Evolutionary conservation across 805 yeast species (phyloP).

Genomic region (Yamadazyma nakazawae): DNA sequence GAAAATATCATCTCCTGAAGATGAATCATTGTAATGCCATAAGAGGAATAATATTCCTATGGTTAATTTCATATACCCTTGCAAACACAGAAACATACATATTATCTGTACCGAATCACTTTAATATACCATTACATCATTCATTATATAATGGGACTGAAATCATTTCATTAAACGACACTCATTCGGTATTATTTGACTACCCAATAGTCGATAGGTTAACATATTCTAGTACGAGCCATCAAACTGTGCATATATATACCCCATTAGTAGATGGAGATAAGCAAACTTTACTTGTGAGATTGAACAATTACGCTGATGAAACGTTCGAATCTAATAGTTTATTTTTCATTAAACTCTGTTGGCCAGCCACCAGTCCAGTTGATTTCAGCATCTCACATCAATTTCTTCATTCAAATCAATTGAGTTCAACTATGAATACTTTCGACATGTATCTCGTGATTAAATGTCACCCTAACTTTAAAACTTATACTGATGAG

Average conservation of each 20-base stretch:
- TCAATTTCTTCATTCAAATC: constrained; percentile 18
- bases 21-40: neutral
- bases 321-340: constrained; percentile 23
- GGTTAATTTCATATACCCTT: neutral
- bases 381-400: constrained; percentile 23
- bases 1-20: constrained; percentile 2
- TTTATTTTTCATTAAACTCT: constrained; percentile 26
- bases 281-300: constrained; percentile 20
- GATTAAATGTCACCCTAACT: constrained; percentile 21
- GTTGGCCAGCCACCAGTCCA: constrained; percentile 38
- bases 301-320: constrained; percentile 33
- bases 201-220: constrained; percentile 21
- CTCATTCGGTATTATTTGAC: constrained; percentile 21
- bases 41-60: neutral
- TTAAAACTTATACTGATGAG: constrained; percentile 16
- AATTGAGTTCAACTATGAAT: constrained; percentile 6
- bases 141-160: constrained; percentile 19
- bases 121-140: constrained; percentile 23
- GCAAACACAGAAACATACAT: constrained; percentile 40
- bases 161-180: constrained; percentile 14
- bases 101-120: constrained; percentile 32
- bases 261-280: constrained; percentile 5
- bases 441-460: constrained; percentile 23
- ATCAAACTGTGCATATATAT: neutral
- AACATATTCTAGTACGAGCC: neutral